Base-by-base conservation (phyloP, 2,329 filamentous ascomycete species). In the Aspergillus transmontanensis region DNA sequence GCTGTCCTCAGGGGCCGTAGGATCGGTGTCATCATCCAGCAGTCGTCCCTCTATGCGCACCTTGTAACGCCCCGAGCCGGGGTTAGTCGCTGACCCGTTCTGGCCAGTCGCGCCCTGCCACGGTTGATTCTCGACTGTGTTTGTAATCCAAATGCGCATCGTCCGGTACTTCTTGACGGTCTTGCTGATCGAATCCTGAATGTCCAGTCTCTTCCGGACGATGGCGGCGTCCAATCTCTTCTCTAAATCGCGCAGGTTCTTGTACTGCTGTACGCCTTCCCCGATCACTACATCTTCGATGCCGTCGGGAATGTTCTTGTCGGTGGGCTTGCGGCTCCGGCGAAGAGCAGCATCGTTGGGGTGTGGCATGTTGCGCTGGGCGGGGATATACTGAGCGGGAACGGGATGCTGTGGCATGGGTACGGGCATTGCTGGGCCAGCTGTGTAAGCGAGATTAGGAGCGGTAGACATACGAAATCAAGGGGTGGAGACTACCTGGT, bases 101-200 rank as follows among this genome's bases (percentile, higher is more conserved):
- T 96, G 94, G 74, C 96, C 93, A 68, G 95, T 95, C 41, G 87
- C 87, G 74, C 94, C 89, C 69, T 99, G 95, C 95, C 95, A 98
- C 36, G 91, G 89, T 80, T 99, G 95, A 73, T 95, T 92, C 77
- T 97, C 93, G 39, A 90, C 93, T 1, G 93, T 97, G 79, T 99
- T 99, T 72, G 89, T 94, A 72, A 99, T 89, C 93, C 93, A 98
- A 67, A 99, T 87, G 66, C 94, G 90, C 78, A 99, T 84, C 3
- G 93, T 96, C 74, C 90, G 91, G 78, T 90, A 90, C 69, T 91
- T 87, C 86, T 92, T 95, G 64, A 88, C 84, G 65, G 89, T 90
- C 67, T 90, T 87, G 75, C 87, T 91, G 59, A 92, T 87, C 50
- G 88, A 89, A 75, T 98, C 94, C 66, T 92, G 87, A 66, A 97